Conservation (phyloP, 2,329 filamentous ascomycete species). For the Ophiostoma perfectum region DNA sequence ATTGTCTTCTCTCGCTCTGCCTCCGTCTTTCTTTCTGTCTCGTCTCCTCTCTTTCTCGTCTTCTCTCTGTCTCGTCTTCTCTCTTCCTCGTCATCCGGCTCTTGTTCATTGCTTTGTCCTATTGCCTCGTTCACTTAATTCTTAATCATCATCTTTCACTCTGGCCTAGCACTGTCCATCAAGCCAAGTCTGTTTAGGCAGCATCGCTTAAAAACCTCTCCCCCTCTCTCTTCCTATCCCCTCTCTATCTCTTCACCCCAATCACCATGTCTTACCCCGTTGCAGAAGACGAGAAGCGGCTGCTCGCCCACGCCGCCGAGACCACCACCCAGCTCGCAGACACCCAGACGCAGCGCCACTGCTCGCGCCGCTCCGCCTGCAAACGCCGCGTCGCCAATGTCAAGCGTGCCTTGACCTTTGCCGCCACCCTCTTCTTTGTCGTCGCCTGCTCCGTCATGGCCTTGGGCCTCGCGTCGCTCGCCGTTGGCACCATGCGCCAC, state of each 20-base stretch:
- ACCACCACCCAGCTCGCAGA: slow-evolving; percentile 5
- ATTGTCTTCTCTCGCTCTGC: neutral
- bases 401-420: slow-evolving; percentile 12
- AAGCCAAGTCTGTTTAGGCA: too few species aligned
- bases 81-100: neutral
- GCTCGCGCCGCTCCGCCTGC: slow-evolving; percentile 7
- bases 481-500: slow-evolving; percentile 14
- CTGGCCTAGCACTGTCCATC: too few species aligned
- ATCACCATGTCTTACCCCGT: slow-evolving; percentile 17
- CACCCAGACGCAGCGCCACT: slow-evolving; percentile 9
- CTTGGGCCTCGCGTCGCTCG: slow-evolving; percentile 9
- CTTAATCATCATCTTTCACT: neutral
- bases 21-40: neutral
- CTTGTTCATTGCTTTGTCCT: too few species aligned
- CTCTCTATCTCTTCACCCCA: neutral
- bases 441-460: slow-evolving; percentile 1
- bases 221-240: neutral
- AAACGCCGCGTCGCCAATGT: slow-evolving; percentile 15
- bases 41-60: neutral
- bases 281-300: slow-evolving; percentile 24
- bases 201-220: neutral
- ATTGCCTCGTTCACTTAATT: neutral
- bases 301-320: slow-evolving; percentile 21
- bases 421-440: slow-evolving; percentile 16
- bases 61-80: neutral